A percentile compares a stretch with the other conserved stretches of the same genome.
Evolutionary conservation across 768 basidiomycete genomes (phyloP).

Genomic region (Leccinellum albellum): DNA sequence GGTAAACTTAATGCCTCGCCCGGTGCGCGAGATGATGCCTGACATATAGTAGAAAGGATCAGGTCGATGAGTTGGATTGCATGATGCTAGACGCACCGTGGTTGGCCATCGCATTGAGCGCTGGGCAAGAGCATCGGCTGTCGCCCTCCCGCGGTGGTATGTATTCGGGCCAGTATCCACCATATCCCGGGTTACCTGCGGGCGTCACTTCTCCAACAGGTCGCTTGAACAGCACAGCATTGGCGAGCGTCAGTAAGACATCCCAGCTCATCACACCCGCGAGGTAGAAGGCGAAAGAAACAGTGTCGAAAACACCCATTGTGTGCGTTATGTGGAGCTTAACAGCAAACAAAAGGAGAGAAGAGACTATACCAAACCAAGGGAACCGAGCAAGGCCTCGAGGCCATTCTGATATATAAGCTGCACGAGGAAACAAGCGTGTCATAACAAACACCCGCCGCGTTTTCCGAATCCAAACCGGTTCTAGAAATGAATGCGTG

Average conservation of each 20-base stretch:
- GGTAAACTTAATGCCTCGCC: slow-evolving; percentile 64
- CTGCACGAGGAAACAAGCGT: background rate
- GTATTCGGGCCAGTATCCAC: slow-evolving; percentile 72
- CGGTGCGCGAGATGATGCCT: slow-evolving; percentile 55
- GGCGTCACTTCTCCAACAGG: slow-evolving; percentile 53
- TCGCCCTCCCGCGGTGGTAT: slow-evolving; percentile 55
- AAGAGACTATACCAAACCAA: slow-evolving; percentile 23
- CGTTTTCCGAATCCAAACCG: background rate
- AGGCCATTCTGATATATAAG: slow-evolving; percentile 2
- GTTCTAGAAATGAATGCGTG: background rate
- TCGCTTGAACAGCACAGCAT: slow-evolving; percentile 18
- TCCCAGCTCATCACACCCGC: slow-evolving; percentile 18
- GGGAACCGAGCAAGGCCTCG: background rate
- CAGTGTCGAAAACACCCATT: slow-evolving; percentile 12
- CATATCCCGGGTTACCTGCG: slow-evolving; percentile 50
- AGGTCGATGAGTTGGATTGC: background rate
- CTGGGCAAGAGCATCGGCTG: slow-evolving; percentile 72
- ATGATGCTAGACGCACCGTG: slow-evolving; percentile 49
- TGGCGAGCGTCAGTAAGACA: slow-evolving; percentile 16
- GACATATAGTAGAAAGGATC: background rate
- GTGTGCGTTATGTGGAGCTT: background rate
- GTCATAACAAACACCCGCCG: background rate
- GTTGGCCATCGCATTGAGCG: slow-evolving; percentile 77
- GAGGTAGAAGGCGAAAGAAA: slow-evolving; percentile 10
- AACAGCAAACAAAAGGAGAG: background rate